These are phyloP conservation scores for Solanum hybrid DNA, from an alignment of 305 asterid genomes.

Conservation along the genomic window DNA sequence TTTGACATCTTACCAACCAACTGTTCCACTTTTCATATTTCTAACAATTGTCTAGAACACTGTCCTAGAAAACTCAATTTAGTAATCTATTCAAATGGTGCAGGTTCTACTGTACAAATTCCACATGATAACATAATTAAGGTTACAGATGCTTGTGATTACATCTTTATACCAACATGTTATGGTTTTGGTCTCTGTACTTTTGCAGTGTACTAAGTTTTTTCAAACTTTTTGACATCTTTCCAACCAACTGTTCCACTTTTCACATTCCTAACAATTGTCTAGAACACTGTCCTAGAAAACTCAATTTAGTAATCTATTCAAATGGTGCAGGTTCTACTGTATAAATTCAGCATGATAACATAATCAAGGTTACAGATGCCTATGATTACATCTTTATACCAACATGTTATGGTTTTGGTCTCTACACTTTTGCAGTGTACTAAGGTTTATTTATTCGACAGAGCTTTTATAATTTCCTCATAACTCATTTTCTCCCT, in stretches of 20 bases:
- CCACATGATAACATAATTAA: neutral
- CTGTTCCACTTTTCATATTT: neutral
- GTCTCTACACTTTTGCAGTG: neutral
- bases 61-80: neutral
- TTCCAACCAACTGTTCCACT: neutral
- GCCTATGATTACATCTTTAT: neutral
- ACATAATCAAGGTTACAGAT: neutral
- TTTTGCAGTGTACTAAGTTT: neutral
- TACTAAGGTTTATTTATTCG: neutral
- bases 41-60: neutral
- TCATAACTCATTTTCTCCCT: constrained; percentile 1
- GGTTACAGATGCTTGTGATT: neutral
- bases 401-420: neutral
- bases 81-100: neutral
- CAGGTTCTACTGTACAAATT: neutral
- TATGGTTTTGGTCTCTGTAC: neutral
- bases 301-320: neutral
- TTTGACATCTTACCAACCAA: neutral
- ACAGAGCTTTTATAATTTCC: neutral
- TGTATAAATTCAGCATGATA: neutral
- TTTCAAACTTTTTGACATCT: neutral
- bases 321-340: neutral
- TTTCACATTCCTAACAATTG: neutral
- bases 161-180: neutral
- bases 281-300: neutral